Evolutionary conservation across 2,329 filamentous ascomycete genomes (phyloP), one percentile per base, ranked within the genome.

Genomic region (Xylaria sp.): DNA sequence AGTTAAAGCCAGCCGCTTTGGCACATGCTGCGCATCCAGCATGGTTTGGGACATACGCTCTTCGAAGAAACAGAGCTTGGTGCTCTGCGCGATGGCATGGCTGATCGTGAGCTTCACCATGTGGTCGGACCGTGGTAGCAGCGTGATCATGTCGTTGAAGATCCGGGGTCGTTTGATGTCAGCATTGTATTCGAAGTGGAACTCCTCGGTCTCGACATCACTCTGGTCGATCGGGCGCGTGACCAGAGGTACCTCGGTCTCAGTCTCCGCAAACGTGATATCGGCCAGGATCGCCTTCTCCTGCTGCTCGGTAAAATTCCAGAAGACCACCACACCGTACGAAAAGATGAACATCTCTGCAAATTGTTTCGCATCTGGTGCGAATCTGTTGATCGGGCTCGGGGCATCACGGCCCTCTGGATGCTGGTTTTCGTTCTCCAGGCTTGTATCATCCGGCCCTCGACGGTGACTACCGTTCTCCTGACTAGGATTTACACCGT

Each of bases 61-160:
- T 72, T 99, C 94, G 66, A 99, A 99, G 71, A 94, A 91, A 69
- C 89, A 94, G 39, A 99, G 78, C 72, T 97, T 97, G 0, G 94
- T 99, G 72, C 92, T 97, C 73, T 99, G 94, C 1, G 92, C 92
- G 63, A 99, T 97, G 37, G 92, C 94, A 70, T 99, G 94, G 71
- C 90, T 95, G 77, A 99, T 99, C 29, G 93, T 92, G 16, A 99
- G 81, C 74, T 97, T 97, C 70, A 97, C 96, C 93, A 99, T 97
- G 75, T 99, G 94, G 74, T 99, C 94, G 22, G 81, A 84, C 38
- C 91, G 88, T 56, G 91, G 95, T 59, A 95, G 83, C 41, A 99
- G 78, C 0, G 94, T 99, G 66, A 99, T 97, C 94, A 99, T 99
- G 72, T 99, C 94, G 74, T 99, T 97, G 77, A 95, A 99, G 24